phyloP scores from a whole-genome alignment of 495 filamentous ascomycete species.

The Xylaria flabelliformis region DNA sequence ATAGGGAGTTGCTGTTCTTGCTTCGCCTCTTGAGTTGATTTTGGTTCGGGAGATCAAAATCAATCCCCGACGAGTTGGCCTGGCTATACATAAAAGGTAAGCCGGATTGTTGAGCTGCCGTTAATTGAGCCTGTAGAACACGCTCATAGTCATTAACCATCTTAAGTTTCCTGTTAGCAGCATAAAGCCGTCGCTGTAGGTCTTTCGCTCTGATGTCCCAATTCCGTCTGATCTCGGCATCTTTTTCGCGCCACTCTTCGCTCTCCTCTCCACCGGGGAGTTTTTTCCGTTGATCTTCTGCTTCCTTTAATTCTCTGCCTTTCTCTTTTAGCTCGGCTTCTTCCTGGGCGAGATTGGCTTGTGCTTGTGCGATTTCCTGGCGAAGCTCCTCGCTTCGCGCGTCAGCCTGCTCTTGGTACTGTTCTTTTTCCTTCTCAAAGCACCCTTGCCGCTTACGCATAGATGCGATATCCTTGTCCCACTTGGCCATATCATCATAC shows the following conservation, averaged over 20 bases:
- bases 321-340: slow-evolving; percentile 57
- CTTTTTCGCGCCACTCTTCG: slow-evolving; percentile 57
- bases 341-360: slow-evolving; percentile 38
- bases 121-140: slow-evolving; percentile 40
- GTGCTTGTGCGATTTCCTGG: slow-evolving; percentile 39
- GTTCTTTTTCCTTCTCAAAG: slow-evolving; percentile 51
- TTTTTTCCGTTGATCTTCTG: slow-evolving; percentile 60
- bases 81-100: slow-evolving; percentile 49
- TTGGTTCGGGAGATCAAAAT: slow-evolving; percentile 55
- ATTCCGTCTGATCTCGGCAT: slow-evolving; percentile 49
- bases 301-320: slow-evolving; percentile 56
- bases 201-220: slow-evolving; percentile 53
- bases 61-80: slow-evolving; percentile 52
- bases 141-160: slow-evolving; percentile 51
- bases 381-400: slow-evolving; percentile 39
- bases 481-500: slow-evolving; percentile 61
- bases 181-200: slow-evolving; percentile 47
- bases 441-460: slow-evolving; percentile 49
- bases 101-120: slow-evolving; percentile 39
- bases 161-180: slow-evolving; percentile 44
- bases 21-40: slow-evolving; percentile 60
- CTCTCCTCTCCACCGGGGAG: slow-evolving; percentile 62
- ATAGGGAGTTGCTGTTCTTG: slow-evolving; percentile 63
- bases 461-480: slow-evolving; percentile 60
- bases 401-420: slow-evolving; percentile 41